Evolutionary conservation across 2,329 filamentous ascomycete genomes (phyloP).

Genomic region (Aureobasidium subglaciale): DNA sequence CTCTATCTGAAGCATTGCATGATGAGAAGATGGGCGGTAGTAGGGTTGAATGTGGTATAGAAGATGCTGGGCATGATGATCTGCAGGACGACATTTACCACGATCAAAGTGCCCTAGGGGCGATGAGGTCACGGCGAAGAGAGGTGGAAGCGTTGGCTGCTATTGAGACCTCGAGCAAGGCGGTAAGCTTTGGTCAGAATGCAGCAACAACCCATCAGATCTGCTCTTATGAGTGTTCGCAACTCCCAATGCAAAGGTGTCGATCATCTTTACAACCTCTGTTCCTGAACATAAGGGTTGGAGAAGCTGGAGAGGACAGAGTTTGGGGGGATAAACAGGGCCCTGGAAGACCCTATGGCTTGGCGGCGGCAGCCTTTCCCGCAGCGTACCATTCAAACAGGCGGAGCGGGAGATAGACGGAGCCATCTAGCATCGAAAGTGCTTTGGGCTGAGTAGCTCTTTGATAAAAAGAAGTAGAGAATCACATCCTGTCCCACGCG

Average conservation of each 20-base stretch:
- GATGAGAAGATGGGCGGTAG: not conserved
- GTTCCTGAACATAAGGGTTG: no score
- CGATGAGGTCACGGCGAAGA: not conserved
- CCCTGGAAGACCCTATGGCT: no score
- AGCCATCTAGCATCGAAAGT: not conserved
- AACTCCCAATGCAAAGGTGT: no score
- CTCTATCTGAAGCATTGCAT: constrained; percentile 4
- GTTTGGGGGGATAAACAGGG: no score
- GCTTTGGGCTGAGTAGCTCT: not conserved
- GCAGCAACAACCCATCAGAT: no score
- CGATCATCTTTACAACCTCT: no score
- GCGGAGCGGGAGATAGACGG: not conserved
- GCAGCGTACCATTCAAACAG: constrained; percentile 1
- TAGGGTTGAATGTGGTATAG: not conserved
- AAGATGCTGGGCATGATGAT: not conserved
- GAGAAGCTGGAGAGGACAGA: no score
- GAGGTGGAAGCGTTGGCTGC: not conserved
- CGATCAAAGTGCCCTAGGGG: no score
- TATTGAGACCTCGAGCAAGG: no score
- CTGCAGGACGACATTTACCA: not conserved
- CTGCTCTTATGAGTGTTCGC: no score
- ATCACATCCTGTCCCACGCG: constrained; percentile 3
- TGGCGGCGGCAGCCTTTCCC: not conserved
- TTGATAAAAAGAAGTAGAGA: not conserved
- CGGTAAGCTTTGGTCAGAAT: no score